Evolutionary conservation across 2,329 filamentous ascomycete genomes (phyloP), one percentile per base, ranked within the genome.

Genomic region (Aspergillus amoenus): DNA sequence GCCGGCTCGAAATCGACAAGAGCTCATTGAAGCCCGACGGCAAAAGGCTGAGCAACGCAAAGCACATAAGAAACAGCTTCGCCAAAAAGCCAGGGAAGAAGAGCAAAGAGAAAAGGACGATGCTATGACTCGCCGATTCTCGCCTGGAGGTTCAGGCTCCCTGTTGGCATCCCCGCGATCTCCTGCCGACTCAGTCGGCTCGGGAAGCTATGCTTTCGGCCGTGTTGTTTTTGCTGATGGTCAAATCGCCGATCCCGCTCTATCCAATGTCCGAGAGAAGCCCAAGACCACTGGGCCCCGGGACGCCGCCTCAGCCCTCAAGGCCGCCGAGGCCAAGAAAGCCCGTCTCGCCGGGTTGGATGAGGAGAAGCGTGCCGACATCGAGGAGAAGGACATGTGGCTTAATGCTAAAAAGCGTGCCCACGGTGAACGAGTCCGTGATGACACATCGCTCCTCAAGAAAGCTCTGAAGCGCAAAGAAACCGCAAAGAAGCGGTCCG

Each of bases 401-500:
- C 81, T 97, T 58, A 93, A 90, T 47, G 94, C 94, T 2, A 89
- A 93, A 75, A 91, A 91, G 75, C 87, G 89, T 22, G 91, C 89
- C 1, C 90, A 96, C 72, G 94, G 94, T 48, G 93, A 96, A 70
- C 90, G 91, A 71, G 88, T 97, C 34, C 87, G 86, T 59, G 92
- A 97, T 69, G 91, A 96, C 72, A 91, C 91, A 61, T 86, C 84
- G 45, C 78, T 96, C 56, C 82, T 99, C 27, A 97, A 96, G 82
- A 97, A 96, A 81, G 90, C 93, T 0, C 81, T 97, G 64, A 97
- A 97, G 83, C 87, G 93, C 64, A 95, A 96, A 79, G 91, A 97
- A 68, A 86, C 88, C 64, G 80, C 84, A 52, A 97, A 97, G 85
- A 88, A 88, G 76, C 96, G 94, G 85, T 95, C 90, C 71, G 91